These are phyloP conservation scores for Plantago lanceolata DNA, from an alignment of 305 asterid genomes.

Conservation along the genomic window DNA sequence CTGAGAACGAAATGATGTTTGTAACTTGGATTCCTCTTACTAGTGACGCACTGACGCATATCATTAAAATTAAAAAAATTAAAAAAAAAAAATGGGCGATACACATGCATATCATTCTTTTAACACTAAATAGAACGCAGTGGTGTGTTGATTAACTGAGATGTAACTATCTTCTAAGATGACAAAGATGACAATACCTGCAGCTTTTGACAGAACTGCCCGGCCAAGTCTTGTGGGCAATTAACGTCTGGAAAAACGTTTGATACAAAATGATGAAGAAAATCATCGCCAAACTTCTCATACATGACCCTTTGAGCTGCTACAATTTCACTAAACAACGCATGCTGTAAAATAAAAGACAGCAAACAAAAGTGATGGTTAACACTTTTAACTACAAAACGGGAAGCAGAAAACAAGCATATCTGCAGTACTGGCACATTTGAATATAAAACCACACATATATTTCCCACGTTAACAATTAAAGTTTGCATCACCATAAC, in stretches of 20 bases:
- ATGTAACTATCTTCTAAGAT: not conserved
- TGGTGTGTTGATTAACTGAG: not conserved
- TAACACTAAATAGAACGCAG: not conserved
- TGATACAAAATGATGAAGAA: conserved; percentile 62
- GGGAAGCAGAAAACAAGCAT: not conserved
- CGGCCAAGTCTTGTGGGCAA: conserved; percentile 84
- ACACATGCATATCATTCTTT: not conserved
- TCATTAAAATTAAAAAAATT: too few relatives aligned
- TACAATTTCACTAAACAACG: conserved; percentile 75
- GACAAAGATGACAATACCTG: conserved; percentile 84
- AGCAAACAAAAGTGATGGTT: conserved; percentile 15
- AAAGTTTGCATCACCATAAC: too few relatives aligned
- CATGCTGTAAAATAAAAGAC: conserved; percentile 41
- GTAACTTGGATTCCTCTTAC: too few relatives aligned
- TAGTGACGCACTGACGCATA: too few relatives aligned
- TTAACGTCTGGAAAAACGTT: conserved; percentile 57
- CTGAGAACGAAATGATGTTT: too few relatives aligned
- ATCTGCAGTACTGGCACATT: too few relatives aligned
- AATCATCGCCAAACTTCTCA: conserved; percentile 80
- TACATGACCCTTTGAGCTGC: conserved; percentile 87
- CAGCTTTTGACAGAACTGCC: conserved; percentile 72
- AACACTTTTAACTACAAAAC: not conserved
- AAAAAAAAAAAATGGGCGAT: too few relatives aligned
- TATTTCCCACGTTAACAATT: too few relatives aligned
- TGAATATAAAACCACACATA: too few relatives aligned